phyloP scores from a whole-genome alignment of 352 stramenopile genomes.

The Detonula confervacea region DNA sequence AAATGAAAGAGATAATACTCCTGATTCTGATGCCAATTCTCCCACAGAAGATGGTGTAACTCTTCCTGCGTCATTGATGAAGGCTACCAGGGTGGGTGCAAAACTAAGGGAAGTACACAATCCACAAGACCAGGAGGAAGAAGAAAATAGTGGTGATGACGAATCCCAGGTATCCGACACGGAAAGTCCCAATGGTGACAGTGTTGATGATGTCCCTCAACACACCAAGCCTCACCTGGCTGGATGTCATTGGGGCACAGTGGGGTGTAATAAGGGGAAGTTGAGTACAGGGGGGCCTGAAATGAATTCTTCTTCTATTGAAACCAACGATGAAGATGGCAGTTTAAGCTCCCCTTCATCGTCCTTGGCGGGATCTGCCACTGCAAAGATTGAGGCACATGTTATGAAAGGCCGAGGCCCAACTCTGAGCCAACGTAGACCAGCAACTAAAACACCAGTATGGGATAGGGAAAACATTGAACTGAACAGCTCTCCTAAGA shows the following conservation, averaged over 20 bases:
- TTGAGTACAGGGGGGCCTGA: not conserved
- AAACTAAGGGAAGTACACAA: conserved; percentile 6
- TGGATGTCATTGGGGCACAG: conserved; percentile 37
- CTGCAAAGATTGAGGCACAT: conserved; percentile 35
- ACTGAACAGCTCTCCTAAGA: too few relatives aligned
- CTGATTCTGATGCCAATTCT: not conserved
- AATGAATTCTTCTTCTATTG: conserved; percentile 36
- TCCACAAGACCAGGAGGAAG: not conserved
- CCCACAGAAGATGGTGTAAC: not conserved
- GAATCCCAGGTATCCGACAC: conserved; percentile 4
- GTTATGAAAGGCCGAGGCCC: conserved; percentile 22
- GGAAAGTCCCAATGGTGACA: conserved; percentile 5
- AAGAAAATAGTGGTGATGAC: conserved; percentile 1
- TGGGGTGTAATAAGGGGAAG: conserved; percentile 45
- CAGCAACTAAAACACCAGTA: not conserved
- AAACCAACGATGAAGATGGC: conserved; percentile 18
- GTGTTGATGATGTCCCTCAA: not conserved
- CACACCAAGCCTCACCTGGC: conserved; percentile 26
- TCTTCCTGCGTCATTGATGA: conserved; percentile 7
- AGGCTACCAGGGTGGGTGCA: conserved; percentile 14
- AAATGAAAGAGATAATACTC: not conserved
- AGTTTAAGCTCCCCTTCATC: conserved; percentile 8
- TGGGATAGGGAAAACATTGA: not conserved
- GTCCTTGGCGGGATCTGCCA: conserved; percentile 41
- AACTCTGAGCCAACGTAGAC: not conserved